Percentiles rank a stretch among this genome's conserved stretches.
Evolutionary conservation across 257 asterid genomes (phyloP).

Genomic region (Perilla frutescens): DNA sequence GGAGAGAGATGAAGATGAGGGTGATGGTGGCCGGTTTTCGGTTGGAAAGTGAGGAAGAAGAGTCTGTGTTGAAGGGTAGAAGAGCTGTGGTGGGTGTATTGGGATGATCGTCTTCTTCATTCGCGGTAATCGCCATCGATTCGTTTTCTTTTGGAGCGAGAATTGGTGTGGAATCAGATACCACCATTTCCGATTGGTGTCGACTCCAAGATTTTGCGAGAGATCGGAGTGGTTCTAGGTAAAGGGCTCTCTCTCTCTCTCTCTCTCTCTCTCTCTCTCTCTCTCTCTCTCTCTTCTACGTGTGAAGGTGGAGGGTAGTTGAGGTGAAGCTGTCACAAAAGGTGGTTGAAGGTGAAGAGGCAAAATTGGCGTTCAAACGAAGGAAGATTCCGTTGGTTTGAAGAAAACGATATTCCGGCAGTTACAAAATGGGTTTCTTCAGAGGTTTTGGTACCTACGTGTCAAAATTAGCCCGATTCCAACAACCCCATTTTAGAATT

Average conservation of each 20-base stretch:
- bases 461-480: no score
- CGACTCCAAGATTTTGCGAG: background rate
- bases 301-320: slow-evolving; percentile 7
- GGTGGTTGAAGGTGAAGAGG: slow-evolving; percentile 21
- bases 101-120: slow-evolving; percentile 45
- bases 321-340: slow-evolving; percentile 32
- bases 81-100: slow-evolving; percentile 46
- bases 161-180: slow-evolving; percentile 52
- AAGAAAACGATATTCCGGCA: background rate
- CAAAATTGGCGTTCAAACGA: slow-evolving; percentile 26
- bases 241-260: background rate
- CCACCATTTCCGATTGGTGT: slow-evolving; percentile 29
- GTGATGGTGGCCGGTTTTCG: slow-evolving; percentile 33
- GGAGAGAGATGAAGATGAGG: slow-evolving; percentile 46
- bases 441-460: no score
- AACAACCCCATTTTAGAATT: no score
- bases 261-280: no score
- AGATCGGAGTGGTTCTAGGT: background rate
- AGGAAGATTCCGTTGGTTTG: slow-evolving; percentile 29
- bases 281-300: background rate
- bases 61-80: slow-evolving; percentile 46
- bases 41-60: slow-evolving; percentile 35
- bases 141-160: slow-evolving; percentile 25
- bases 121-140: slow-evolving; percentile 29
- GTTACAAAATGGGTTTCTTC: background rate